A percentile compares a stretch with the other conserved stretches of the same genome.
Conservation (phyloP, 768 basidiomycete genomes). For the Pilatotrama ljubarskyi region DNA sequence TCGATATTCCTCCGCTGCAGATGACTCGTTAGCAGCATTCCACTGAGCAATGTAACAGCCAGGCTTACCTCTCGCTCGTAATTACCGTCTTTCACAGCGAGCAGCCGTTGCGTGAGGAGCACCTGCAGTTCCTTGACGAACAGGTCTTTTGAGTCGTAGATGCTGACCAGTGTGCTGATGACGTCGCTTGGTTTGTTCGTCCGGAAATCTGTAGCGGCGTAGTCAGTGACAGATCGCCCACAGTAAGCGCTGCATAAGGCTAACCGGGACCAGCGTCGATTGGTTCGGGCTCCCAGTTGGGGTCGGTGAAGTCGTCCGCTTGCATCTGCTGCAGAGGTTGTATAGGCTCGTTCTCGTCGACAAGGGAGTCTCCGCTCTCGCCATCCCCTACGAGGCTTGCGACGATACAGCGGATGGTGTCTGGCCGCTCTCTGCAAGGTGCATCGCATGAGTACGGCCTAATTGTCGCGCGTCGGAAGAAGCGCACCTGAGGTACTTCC, state of each 20-base stretch:
- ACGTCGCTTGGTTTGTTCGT: slow-evolving; percentile 91
- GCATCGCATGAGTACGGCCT: background rate
- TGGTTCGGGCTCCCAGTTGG: slow-evolving; percentile 95
- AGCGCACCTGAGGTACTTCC: slow-evolving; percentile 78
- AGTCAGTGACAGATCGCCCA: background rate
- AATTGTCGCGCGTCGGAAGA: background rate
- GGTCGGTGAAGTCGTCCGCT: slow-evolving; percentile 86
- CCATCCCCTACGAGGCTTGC: slow-evolving; percentile 86
- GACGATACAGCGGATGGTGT: slow-evolving; percentile 94
- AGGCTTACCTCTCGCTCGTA: slow-evolving; percentile 62
- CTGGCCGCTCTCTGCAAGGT: slow-evolving; percentile 70
- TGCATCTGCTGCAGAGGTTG: slow-evolving; percentile 73
- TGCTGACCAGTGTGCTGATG: slow-evolving; percentile 94
- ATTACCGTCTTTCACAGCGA: slow-evolving; percentile 79
- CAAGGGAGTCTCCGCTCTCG: slow-evolving; percentile 75
- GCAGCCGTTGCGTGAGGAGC: slow-evolving; percentile 81
- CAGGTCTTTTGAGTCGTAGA: slow-evolving; percentile 95
- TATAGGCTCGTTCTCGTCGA: slow-evolving; percentile 83
- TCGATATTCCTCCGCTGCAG: slow-evolving; percentile 86
- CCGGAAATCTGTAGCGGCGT: slow-evolving; percentile 70
- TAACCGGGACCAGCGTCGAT: slow-evolving; percentile 93
- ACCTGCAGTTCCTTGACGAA: slow-evolving; percentile 96
- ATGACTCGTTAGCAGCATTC: background rate
- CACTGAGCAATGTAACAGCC: background rate
- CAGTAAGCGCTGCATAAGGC: slow-evolving; percentile 10